Conservation (phyloP, 805 yeast species). For the Candida rishiriensis region DNA sequence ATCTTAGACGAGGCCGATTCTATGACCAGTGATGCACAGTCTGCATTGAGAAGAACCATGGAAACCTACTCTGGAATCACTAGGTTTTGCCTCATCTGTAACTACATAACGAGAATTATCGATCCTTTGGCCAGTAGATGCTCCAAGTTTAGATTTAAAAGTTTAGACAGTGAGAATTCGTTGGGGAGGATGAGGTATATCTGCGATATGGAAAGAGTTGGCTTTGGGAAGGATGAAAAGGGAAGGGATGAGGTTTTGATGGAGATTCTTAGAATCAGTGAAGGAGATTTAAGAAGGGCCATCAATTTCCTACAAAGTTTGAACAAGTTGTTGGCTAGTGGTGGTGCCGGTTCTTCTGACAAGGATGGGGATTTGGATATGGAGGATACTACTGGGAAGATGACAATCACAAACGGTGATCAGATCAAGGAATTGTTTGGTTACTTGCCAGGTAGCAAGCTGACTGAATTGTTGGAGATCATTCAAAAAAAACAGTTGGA, state of each 20-base stretch:
- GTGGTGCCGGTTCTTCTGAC: conserved; percentile 1
- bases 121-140: conserved; percentile 97
- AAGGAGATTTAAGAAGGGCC: conserved; percentile 91
- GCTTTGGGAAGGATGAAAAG: conserved; percentile 37
- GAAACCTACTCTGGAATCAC: conserved; percentile 87
- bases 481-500: conserved; percentile 21
- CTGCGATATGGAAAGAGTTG: conserved; percentile 41
- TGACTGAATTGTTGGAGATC: conserved; percentile 14
- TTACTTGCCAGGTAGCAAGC: conserved; percentile 22
- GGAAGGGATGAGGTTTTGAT: conserved; percentile 43
- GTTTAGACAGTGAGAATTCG: conserved; percentile 69
- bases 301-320: conserved; percentile 88
- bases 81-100: conserved; percentile 91
- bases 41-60: conserved; percentile 92
- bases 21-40: conserved; percentile 96
- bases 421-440: conserved; percentile 31
- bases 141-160: conserved; percentile 87
- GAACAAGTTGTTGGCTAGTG: conserved; percentile 43
- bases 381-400: conserved; percentile 12
- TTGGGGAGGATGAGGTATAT: conserved; percentile 61
- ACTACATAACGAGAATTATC: conserved; percentile 92
- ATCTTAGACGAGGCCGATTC: conserved; percentile 95
- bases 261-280: conserved; percentile 65
- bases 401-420: conserved; percentile 8
- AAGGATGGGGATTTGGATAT: conserved; percentile 32